Conservation (phyloP, 306 rosid genomes). For the Carpinus fangiana region DNA sequence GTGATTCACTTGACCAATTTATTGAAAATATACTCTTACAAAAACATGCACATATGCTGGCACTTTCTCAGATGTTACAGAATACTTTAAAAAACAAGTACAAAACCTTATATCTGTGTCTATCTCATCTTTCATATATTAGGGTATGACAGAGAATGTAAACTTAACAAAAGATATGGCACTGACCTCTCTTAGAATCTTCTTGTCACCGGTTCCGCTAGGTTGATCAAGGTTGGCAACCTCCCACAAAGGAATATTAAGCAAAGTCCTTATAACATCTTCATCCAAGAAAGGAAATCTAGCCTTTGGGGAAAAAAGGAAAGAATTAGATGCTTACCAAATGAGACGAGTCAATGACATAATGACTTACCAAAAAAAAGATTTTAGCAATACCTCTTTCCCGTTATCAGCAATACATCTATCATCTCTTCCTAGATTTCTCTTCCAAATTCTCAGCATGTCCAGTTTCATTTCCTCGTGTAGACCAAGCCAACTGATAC, state of each 20-base stretch:
- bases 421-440: conserved; percentile 98
- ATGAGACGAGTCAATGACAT: conserved; percentile 9
- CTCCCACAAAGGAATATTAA: conserved; percentile 83
- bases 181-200: conserved; percentile 83
- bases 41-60: neutral
- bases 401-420: conserved; percentile 92
- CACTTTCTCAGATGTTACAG: neutral
- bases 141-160: conserved; percentile 7
- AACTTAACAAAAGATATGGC: conserved; percentile 24
- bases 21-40: neutral
- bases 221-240: conserved; percentile 88
- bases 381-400: conserved; percentile 71
- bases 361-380: neutral
- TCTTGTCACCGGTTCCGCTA: conserved; percentile 84
- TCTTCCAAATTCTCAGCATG: conserved; percentile 96
- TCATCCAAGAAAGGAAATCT: conserved; percentile 98
- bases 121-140: conserved; percentile 1
- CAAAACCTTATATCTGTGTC: neutral
- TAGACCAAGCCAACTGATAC: conserved; percentile 78
- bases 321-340: conserved; percentile 10
- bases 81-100: neutral
- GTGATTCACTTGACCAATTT: too few relatives aligned
- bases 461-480: conserved; percentile 93
- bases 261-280: conserved; percentile 71
- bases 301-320: conserved; percentile 47